These are phyloP conservation scores for Exophiala sideris DNA, from an alignment of 2,329 filamentous ascomycete genomes.

Conservation along the genomic window DNA sequence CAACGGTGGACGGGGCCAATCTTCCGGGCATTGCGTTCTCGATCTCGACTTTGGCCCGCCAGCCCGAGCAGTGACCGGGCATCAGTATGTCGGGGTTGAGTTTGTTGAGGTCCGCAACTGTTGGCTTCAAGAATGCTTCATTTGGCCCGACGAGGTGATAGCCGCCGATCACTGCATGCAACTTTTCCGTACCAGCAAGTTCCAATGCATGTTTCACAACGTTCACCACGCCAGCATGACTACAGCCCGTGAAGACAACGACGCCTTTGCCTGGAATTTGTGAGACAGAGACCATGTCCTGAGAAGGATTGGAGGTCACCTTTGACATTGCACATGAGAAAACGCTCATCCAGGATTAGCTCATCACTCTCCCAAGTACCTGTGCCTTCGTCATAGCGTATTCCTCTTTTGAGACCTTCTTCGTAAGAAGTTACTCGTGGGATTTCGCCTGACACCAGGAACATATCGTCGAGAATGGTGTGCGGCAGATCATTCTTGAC, in stretches of 20 bases:
- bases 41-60: conserved; percentile 53
- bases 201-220: conserved; percentile 46
- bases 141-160: conserved; percentile 53
- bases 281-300: background rate
- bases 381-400: conserved; percentile 41
- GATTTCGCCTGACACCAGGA: conserved; percentile 54
- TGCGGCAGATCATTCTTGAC: conserved; percentile 41
- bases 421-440: conserved; percentile 52
- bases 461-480: conserved; percentile 49
- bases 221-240: conserved; percentile 56
- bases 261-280: conserved; percentile 45
- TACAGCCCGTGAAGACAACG: conserved; percentile 56
- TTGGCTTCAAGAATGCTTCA: conserved; percentile 42
- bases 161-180: conserved; percentile 53
- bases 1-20: conserved; percentile 51
- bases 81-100: conserved; percentile 50
- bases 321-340: conserved; percentile 54
- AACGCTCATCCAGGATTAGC: conserved; percentile 51
- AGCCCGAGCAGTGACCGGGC: conserved; percentile 56
- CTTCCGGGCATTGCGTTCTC: conserved; percentile 51
- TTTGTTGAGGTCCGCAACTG: conserved; percentile 48
- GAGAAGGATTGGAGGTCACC: conserved; percentile 32
- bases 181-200: conserved; percentile 34
- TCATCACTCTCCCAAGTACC: conserved; percentile 49
- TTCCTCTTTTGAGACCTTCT: conserved; percentile 44